These are phyloP conservation scores for Pholiota adiposa DNA, from an alignment of 1,284 basidiomycete species.

Conservation along the genomic window DNA sequence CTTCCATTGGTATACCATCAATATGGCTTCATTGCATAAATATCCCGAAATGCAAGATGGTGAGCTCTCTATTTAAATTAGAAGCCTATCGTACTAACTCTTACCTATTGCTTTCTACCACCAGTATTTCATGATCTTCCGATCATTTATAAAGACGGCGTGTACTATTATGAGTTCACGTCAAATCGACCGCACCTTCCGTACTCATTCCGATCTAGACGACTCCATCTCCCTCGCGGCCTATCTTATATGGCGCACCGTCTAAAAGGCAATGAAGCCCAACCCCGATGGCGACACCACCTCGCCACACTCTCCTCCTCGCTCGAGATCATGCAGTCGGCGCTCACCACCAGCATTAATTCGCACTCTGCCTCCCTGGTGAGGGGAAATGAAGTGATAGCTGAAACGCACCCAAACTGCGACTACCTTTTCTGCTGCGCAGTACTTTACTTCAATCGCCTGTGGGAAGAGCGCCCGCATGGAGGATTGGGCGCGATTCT, in stretches of 20 bases:
- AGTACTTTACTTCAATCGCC: constrained; percentile 15
- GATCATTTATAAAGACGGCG: constrained; percentile 13
- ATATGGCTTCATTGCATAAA: constrained; percentile 14
- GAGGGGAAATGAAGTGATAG: too few relatives aligned
- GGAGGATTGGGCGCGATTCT: not conserved
- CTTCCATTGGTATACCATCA: constrained; percentile 24
- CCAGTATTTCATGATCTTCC: constrained; percentile 19
- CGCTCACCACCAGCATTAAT: not conserved
- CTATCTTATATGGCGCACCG: constrained; percentile 17
- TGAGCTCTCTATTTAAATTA: not conserved
- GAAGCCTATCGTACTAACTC: not conserved
- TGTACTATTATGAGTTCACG: not conserved
- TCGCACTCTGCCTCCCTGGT: too few relatives aligned
- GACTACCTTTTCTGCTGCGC: constrained; percentile 19
- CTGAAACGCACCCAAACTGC: too few relatives aligned
- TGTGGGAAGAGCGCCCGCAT: constrained; percentile 16
- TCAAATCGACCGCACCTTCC: constrained; percentile 10
- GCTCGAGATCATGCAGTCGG: constrained; percentile 3
- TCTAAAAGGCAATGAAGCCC: constrained; percentile 5
- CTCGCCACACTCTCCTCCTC: constrained; percentile 7
- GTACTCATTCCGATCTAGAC: constrained; percentile 20
- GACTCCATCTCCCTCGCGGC: constrained; percentile 21
- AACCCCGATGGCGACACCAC: not conserved
- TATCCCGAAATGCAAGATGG: constrained; percentile 15
- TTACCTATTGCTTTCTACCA: constrained; percentile 13